Base-by-base conservation (phyloP, 345 rosid species). In the Bruguiera gymnorhiza region DNA sequence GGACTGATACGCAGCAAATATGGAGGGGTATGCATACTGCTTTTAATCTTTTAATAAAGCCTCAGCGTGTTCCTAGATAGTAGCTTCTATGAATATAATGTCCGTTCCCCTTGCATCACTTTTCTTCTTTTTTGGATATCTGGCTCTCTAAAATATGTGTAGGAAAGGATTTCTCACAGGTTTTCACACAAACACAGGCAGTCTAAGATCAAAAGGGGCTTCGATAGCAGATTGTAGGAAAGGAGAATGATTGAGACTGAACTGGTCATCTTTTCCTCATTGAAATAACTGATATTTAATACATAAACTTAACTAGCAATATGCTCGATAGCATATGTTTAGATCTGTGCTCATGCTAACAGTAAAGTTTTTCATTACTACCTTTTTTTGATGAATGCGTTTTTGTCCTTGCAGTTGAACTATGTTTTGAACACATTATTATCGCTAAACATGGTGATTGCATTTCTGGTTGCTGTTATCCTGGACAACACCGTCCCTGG, bases 401-500 rank as follows among this genome's bases (percentile, higher is more conserved):
- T 58, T 59, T 30, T 66, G 20, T 26, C 43, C 51, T 72, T 78
- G 85, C 89, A 88, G 99, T 67, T 95, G 81, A 95, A 89, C 84
- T 95, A 89, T 74, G 80, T 91, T 34, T 60, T 88, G 87, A 95
- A 95, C 82, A 95, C 92, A 31, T 79, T 86, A 61, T 78, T 95
- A 32, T 95, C 99, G 6, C 67, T 82, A 67, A 78, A 91, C 76
- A 88, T 89, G 99, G 89, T 91, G 69, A 76, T 95, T 74, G 97
- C 99, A 4, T 95, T 95, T 80, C 82, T 89, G 10, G 88, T 94
- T 70, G 97, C 99, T 20, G 84, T 91, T 43, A 70, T 91, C 67
- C 75, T 91, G 73, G 99, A 95, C 83, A 91, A 91, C 78, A 91
- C 97, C 0, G 97, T 95, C 1, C 99, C 97, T 1, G 99, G 97